phyloP scores from a whole-genome alignment of 73 alveolate genomes.

The Symbiodinium natans region DNA sequence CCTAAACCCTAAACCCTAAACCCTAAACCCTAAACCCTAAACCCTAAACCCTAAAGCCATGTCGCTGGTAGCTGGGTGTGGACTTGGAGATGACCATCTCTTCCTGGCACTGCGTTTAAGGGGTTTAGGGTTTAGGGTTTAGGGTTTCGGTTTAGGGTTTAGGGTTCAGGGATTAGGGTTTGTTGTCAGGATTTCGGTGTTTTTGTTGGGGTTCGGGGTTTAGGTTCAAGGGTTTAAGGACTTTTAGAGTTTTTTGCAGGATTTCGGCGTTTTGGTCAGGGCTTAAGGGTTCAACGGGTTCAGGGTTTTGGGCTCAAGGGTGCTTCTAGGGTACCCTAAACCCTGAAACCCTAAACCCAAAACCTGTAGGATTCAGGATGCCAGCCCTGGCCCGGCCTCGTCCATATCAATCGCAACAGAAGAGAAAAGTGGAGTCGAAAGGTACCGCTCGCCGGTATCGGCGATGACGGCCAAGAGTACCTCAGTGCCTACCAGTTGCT shows the following conservation, averaged over 20 bases:
- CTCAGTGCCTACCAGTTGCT: too few relatives aligned
- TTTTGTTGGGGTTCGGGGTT: too few relatives aligned
- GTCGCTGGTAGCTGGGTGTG: constrained; percentile 46
- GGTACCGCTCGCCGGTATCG: constrained; percentile 62
- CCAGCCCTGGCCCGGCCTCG: neutral
- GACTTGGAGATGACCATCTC: constrained; percentile 47
- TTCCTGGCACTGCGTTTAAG: neutral
- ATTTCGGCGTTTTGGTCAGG: neutral
- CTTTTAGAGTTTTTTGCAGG: too few relatives aligned
- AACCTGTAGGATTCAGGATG: too few relatives aligned
- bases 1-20: neutral
- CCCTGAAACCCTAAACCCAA: neutral
- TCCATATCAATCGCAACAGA: constrained; percentile 35
- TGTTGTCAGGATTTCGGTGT: too few relatives aligned
- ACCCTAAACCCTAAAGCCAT: neutral
- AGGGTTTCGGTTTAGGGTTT: too few relatives aligned
- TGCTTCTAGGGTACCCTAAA: too few relatives aligned
- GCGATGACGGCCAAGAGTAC: constrained; percentile 62
- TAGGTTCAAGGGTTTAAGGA: too few relatives aligned
- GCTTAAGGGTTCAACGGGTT: too few relatives aligned
- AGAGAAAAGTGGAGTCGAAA: constrained; percentile 65
- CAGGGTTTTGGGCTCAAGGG: too few relatives aligned
- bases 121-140: neutral
- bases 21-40: neutral
- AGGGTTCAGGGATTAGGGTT: too few relatives aligned